Evolutionary conservation across 805 yeast genomes (phyloP).

Genomic region (Wickerhamiella musiphila): DNA sequence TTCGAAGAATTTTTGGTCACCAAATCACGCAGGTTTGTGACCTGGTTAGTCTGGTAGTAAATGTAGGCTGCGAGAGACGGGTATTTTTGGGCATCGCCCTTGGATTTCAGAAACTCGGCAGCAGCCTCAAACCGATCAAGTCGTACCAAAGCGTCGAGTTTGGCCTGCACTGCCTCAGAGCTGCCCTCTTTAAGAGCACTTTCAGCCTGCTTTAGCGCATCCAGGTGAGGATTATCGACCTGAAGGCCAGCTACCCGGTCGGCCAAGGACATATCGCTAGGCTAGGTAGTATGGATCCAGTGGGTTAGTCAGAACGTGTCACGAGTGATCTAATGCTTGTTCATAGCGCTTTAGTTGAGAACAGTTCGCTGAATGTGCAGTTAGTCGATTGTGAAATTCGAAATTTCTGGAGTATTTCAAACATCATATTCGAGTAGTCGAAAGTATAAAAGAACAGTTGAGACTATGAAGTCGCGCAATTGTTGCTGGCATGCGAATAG

Average conservation of each 20-base stretch:
- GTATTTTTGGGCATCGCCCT: conserved; percentile 1
- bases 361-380: no score
- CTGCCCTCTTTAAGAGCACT: conserved; percentile 22
- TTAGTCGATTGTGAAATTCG: no score
- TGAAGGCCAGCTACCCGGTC: conserved; percentile 8
- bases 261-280: conserved; percentile 11
- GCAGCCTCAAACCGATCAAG: conserved; percentile 40
- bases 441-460: no score
- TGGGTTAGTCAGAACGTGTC: no score
- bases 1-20: conserved; percentile 10
- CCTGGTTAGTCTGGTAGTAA: conserved; percentile 37
- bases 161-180: conserved; percentile 22
- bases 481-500: no score
- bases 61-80: conserved; percentile 38
- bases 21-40: conserved; percentile 17
- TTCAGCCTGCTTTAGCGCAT: conserved; percentile 11
- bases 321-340: no score
- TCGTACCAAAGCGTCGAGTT: conserved; percentile 42
- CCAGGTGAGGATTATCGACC: conserved; percentile 6
- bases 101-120: conserved; percentile 23
- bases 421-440: no score
- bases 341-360: no score
- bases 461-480: no score
- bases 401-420: no score
- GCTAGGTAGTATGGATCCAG: no score